Evolutionary conservation across 1,284 basidiomycete species (phyloP).

Genomic region (Lentinula novae-zelandiae): DNA sequence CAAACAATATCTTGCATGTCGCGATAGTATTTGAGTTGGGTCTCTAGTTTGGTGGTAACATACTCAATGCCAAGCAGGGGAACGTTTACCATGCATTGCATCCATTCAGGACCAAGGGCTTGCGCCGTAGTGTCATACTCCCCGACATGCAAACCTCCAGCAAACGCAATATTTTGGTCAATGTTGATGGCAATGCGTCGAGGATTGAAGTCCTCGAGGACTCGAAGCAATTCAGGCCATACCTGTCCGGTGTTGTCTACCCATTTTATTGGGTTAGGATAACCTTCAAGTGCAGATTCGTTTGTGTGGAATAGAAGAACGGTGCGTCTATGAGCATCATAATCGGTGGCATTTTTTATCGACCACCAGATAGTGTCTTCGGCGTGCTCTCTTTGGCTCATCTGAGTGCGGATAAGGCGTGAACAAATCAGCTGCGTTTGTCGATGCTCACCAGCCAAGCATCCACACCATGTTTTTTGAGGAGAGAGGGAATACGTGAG

Average conservation of each 20-base stretch:
- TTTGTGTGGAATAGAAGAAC: slow-evolving; percentile 48
- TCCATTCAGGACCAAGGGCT: slow-evolving; percentile 40
- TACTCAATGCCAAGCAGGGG: slow-evolving; percentile 50
- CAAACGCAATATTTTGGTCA: slow-evolving; percentile 44
- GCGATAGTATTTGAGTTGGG: slow-evolving; percentile 40
- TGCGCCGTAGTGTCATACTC: slow-evolving; percentile 36
- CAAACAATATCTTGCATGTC: slow-evolving; percentile 47
- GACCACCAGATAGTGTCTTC: slow-evolving; percentile 54
- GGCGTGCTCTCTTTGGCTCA: slow-evolving; percentile 48
- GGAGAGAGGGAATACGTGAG: slow-evolving; percentile 35
- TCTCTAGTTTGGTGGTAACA: slow-evolving; percentile 37
- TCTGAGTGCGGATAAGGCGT: slow-evolving; percentile 23
- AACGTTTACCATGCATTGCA: slow-evolving; percentile 32
- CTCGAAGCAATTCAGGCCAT: slow-evolving; percentile 38
- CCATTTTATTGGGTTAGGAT: slow-evolving; percentile 43
- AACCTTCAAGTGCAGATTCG: slow-evolving; percentile 29
- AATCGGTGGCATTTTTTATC: slow-evolving; percentile 45
- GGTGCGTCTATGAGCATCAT: slow-evolving; percentile 46
- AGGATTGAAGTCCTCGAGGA: slow-evolving; percentile 34
- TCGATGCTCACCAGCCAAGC: slow-evolving; percentile 37
- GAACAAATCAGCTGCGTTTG: neutral
- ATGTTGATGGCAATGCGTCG: slow-evolving; percentile 42
- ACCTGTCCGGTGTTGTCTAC: slow-evolving; percentile 49
- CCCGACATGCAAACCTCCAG: slow-evolving; percentile 48
- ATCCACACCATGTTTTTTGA: slow-evolving; percentile 41